Evolutionary conservation across 495 filamentous ascomycete species (phyloP), one percentile per base, ranked within the genome.

Genomic region (Neurospora sp.): DNA sequence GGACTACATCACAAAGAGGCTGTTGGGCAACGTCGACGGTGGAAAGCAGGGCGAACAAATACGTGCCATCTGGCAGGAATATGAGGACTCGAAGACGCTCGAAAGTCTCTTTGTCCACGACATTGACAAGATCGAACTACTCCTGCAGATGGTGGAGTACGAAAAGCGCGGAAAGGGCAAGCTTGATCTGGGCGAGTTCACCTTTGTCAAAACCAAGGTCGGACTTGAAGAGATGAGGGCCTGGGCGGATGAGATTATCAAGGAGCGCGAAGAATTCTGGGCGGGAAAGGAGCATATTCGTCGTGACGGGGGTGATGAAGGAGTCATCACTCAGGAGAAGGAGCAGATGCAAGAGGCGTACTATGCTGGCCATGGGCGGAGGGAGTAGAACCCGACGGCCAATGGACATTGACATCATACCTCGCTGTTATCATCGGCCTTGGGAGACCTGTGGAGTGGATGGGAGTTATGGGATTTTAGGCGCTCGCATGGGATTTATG

Each of bases 111-210:
- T 94, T 75, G 96, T 99, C 19, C 96, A 99, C 78, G 96, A 98
- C 83, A 88, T 99, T 72, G 96, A 99, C 81, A 97, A 98, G 87
- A 90, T 98, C 80, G 96, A 99, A 84, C 83, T 99, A 43, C 81
- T 99, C 66, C 82, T 96, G 79, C 96, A 99, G 84, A 97, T 97
- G 91, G 85, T 97, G 28, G 96, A 99, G 81, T 99, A 99, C 80
- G 96, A 99, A 88, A 92, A 91, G 77, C 83, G 85, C 15, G 82
- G 88, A 37, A 80, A 90, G 40, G 86, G 88, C 62, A 75, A 82
- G 75, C 80, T 92, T 71, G 93, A 98, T 80, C 84, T 99, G 59
- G 87, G 90, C 34, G 96, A 98, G 82, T 98, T 99, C 77, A 81
- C 89, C 31, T 88, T 89, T 72, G 96, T 97, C 69, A 89, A 91